Base-by-base conservation (phyloP, 441 rosid genomes). In the Populus hybrid region DNA sequence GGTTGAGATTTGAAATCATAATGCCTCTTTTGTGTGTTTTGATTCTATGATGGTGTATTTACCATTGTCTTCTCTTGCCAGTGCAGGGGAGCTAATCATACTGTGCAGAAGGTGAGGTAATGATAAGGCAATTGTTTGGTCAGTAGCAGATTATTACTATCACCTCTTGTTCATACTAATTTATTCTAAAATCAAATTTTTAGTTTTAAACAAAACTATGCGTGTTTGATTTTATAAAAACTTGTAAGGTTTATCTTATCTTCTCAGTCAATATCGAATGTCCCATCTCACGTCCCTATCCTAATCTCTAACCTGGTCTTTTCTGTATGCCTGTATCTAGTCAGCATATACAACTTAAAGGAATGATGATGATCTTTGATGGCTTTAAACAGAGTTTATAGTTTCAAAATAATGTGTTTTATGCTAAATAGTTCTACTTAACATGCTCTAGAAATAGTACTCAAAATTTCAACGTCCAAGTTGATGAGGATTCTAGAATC, bases 11-110 rank as follows among this genome's bases (percentile, higher is more conserved):
- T 63, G 30, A n/a, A 35, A 10, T 69, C 46, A 20, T 69, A 18
- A 69, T 18, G 40, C 9, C 7, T 69, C 16, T 35, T 35, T 11
- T 9, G 24, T 69, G 8, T 69, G 72, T 35, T 36, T 32, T 3
- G 21, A 5, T 69, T 69, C 26, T 18, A 32, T 69, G 40, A 32
- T 35, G 24, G n/a, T 35, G 40, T n/a, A 34, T 69, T 69, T 69
- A 69, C 72, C 28, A 9, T 36, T 69, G n/a, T 36, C 21, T 69
- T 34, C 50, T 2, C 24, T 69, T 69, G 50, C 24, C 72, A 69
- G 72, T 35, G 72, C 50, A 32, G 72, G 21, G 72, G 72, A 69
- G 72, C 72, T 69, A 38, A 38, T 32, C 72, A 69, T n/a, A 69
- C 72, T 6, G 50, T 69, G 40, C 72, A 34, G 72, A 69, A 69